Conservation (phyloP, 352 stramenopile species). For the Paralagenidium karlingii region DNA sequence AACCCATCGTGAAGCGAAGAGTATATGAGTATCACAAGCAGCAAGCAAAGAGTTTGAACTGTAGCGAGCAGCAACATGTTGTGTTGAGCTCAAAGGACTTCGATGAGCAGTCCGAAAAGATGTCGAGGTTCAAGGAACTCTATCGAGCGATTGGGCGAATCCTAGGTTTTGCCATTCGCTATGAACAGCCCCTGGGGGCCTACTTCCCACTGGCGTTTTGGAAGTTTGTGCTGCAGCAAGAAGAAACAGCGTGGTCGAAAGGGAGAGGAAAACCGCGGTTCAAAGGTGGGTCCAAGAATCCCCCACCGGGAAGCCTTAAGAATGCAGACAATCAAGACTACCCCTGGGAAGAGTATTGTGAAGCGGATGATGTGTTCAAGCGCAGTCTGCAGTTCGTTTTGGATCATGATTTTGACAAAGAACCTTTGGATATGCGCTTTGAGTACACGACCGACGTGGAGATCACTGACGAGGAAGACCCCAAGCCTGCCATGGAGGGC, state of each 20-base stretch:
- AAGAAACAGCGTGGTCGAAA: no score
- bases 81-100: constrained; percentile 29
- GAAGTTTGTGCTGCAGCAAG: constrained; percentile 43
- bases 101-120: constrained; percentile 15
- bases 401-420: constrained; percentile 44
- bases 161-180: constrained; percentile 51
- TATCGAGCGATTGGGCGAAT: constrained; percentile 51
- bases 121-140: constrained; percentile 32
- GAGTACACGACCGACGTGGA: constrained; percentile 38
- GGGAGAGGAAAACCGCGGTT: no score
- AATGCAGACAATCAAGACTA: no score
- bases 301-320: no score
- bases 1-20: no score
- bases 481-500: no score
- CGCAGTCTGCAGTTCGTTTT: constrained; percentile 48
- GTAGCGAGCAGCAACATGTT: no score
- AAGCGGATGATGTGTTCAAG: constrained; percentile 36
- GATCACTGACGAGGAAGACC: no score
- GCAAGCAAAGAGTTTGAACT: no score
- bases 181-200: constrained; percentile 45
- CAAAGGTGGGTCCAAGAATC: no score
- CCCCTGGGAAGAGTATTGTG: constrained; percentile 61
- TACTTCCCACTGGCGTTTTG: constrained; percentile 52
- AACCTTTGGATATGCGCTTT: constrained; percentile 50
- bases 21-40: no score